Evolutionary conservation across 2,329 filamentous ascomycete species (phyloP), one percentile per base, ranked within the genome.

Genomic region (Microdochium trichocladiopsis): DNA sequence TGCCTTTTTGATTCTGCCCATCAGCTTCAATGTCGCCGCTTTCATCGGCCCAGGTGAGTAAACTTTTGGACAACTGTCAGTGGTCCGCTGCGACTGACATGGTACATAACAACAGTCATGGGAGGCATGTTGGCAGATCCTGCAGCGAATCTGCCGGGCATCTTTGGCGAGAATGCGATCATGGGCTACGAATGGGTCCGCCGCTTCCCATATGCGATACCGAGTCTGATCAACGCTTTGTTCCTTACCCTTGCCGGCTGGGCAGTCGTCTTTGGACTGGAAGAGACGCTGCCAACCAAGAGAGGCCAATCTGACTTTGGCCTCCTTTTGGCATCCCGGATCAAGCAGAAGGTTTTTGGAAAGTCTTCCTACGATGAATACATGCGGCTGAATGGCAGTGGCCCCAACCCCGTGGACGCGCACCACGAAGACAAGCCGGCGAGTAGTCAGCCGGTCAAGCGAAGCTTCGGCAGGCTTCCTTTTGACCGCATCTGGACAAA

Each of bases 121-220:
- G 86, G 87, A 45, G 87, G 87, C 25, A 66, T 87, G 49, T 70
- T 90, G 25, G 85, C 87, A 16, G 83, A 90, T 59, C 86, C 87
- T 0, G 72, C 79, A 5, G 72, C 70, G 6, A 84, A 72, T 10
- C 80, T 88, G 61, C 86, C 86, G 0, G 66, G 67, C 0, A 51
- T 87, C 0, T 89, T 90, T 60, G 84, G 83, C 1, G 75, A 79
- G 3, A 76, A 73, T 0, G 82, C 81, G 1, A 55, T 74, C 0
- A 64, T 87, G 48, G 83, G 82, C 0, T 83, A 84, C 1, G 68
- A 74, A 55, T 88, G 86, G 83, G 81, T 87, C 73, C 72, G 69
- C 21, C 68, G 70, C 49, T 89, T 82, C 66, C 86, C 86, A 0
- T 90, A 86, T 67, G 84, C 84, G 1, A 69, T 90, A 37, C 87